phyloP scores from a whole-genome alignment of 805 yeast genomes.

The Saturnispora zaruensis region DNA sequence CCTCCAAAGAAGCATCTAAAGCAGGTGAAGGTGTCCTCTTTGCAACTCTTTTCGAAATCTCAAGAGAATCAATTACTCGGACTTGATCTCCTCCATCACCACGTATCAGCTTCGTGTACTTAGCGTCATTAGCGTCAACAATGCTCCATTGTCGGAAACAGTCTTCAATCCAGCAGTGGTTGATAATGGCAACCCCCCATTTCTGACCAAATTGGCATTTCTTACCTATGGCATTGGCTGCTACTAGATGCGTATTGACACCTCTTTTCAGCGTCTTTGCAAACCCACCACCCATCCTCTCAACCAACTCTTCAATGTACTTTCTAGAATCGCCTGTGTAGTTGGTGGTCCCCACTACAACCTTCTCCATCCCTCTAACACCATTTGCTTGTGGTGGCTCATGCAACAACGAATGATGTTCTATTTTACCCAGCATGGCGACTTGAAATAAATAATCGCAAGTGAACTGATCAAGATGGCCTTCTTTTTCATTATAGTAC shows the following conservation, averaged over 20 bases:
- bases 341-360: constrained; percentile 62
- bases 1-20: not conserved
- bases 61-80: constrained; percentile 37
- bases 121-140: constrained; percentile 32
- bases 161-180: constrained; percentile 86
- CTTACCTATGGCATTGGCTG: constrained; percentile 58
- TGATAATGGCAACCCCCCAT: constrained; percentile 62
- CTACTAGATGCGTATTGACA: constrained; percentile 63
- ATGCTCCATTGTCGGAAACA: constrained; percentile 55
- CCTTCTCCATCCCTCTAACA: constrained; percentile 44
- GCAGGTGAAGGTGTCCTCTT: not conserved
- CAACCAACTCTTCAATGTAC: constrained; percentile 57
- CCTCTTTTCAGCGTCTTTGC: constrained; percentile 52
- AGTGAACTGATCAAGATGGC: not conserved
- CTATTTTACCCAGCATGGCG: constrained; percentile 40
- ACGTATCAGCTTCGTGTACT: constrained; percentile 39
- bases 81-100: constrained; percentile 29
- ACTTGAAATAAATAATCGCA: constrained; percentile 24
- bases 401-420: constrained; percentile 47
- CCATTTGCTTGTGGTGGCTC: constrained; percentile 55
- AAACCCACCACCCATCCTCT: constrained; percentile 66
- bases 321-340: constrained; percentile 78
- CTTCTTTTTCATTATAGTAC: not conserved
- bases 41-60: constrained; percentile 1
- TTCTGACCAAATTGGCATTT: constrained; percentile 66